Percentiles rank a stretch among this genome's conserved stretches.
Conservation (phyloP, 2,329 filamentous ascomycete species). For the Diaporthe ampelina region DNA sequence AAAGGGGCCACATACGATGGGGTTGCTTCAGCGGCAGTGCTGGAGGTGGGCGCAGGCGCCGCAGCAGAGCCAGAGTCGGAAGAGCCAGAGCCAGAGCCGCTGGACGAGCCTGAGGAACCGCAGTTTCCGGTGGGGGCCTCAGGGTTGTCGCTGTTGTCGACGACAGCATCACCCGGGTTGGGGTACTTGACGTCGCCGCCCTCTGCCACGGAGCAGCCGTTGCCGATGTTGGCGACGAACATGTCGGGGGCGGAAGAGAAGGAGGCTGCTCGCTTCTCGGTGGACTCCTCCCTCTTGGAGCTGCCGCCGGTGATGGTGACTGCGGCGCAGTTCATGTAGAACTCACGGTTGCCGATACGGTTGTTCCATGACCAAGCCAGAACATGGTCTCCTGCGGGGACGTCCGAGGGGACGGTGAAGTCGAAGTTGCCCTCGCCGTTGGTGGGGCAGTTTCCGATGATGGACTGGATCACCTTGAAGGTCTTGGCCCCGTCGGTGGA, state of each 20-base stretch:
- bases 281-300: slow-evolving; percentile 42
- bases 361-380: slow-evolving; percentile 87
- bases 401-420: slow-evolving; percentile 76
- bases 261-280: slow-evolving; percentile 51
- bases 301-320: slow-evolving; percentile 69
- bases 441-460: slow-evolving; percentile 67
- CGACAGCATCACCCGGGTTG: slow-evolving; percentile 71
- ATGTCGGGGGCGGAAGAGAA: slow-evolving; percentile 73
- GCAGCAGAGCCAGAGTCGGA: slow-evolving; percentile 1
- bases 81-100: slow-evolving; percentile 46
- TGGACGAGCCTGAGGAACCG: slow-evolving; percentile 49
- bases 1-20: slow-evolving; percentile 5
- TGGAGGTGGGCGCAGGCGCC: slow-evolving; percentile 32
- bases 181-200: slow-evolving; percentile 74
- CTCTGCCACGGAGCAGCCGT: slow-evolving; percentile 71
- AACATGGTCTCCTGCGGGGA: slow-evolving; percentile 71
- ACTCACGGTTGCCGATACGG: slow-evolving; percentile 81
- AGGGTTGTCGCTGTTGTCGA: slow-evolving; percentile 53
- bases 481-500: slow-evolving; percentile 79
- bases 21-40: slow-evolving; percentile 26
- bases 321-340: slow-evolving; percentile 89
- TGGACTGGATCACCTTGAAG: slow-evolving; percentile 77
- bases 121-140: slow-evolving; percentile 54
- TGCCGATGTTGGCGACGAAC: slow-evolving; percentile 77
- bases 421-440: slow-evolving; percentile 64